Conservation (phyloP, 495 filamentous ascomycete species). For the Hyaloscypha variabilis region DNA sequence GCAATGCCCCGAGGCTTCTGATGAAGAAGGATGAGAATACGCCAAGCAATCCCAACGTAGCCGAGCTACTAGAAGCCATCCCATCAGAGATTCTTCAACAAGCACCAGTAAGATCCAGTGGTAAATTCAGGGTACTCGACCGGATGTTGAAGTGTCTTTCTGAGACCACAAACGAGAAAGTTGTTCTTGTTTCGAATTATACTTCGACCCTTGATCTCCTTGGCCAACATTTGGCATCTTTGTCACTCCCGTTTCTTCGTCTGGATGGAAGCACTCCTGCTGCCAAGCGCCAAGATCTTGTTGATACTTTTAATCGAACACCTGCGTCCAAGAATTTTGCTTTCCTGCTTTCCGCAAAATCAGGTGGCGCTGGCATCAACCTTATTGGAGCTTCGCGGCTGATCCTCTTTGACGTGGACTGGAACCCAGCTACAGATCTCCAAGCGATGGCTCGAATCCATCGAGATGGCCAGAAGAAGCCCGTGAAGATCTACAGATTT, state of each 20-base stretch:
- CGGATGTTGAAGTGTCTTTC: slow-evolving; percentile 65
- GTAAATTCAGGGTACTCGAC: slow-evolving; percentile 75
- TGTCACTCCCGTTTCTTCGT: slow-evolving; percentile 67
- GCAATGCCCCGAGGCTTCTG: slow-evolving; percentile 75
- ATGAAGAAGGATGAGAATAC: slow-evolving; percentile 41
- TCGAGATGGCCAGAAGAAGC: slow-evolving; percentile 73
- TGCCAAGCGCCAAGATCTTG: slow-evolving; percentile 69
- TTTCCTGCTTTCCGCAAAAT: slow-evolving; percentile 80
- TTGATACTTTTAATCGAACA: slow-evolving; percentile 77
- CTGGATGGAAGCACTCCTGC: slow-evolving; percentile 75
- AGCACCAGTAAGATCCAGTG: slow-evolving; percentile 60
- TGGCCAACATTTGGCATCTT: slow-evolving; percentile 61
- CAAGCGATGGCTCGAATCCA: slow-evolving; percentile 89
- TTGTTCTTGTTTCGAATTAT: slow-evolving; percentile 83
- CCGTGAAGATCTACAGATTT: slow-evolving; percentile 74
- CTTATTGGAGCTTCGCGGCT: slow-evolving; percentile 77
- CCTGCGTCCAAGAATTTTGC: slow-evolving; percentile 62
- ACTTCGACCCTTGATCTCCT: slow-evolving; percentile 77
- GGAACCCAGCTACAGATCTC: slow-evolving; percentile 80
- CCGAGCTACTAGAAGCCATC: slow-evolving; percentile 58
- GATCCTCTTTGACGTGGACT: slow-evolving; percentile 80
- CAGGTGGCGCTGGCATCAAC: slow-evolving; percentile 76
- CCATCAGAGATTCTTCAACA: slow-evolving; percentile 59
- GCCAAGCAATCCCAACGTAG: slow-evolving; percentile 40
- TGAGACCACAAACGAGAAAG: slow-evolving; percentile 67